These are phyloP conservation scores for Fusarium praegraminearum DNA, from an alignment of 2,329 filamentous ascomycete genomes.

Conservation along the genomic window DNA sequence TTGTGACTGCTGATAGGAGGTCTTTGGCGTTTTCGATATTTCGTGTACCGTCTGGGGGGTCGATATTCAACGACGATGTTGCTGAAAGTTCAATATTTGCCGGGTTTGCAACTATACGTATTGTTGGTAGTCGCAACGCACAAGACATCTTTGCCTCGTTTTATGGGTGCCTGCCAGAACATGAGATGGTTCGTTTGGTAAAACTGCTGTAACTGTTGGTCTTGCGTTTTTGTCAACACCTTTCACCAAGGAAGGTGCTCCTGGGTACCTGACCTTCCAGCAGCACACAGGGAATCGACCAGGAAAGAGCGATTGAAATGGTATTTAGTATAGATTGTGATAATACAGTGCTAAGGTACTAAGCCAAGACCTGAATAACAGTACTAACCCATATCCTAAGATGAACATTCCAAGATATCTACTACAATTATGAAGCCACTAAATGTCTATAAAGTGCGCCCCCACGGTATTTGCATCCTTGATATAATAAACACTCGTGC, in stretches of 20 bases:
- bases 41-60: constrained; percentile 35
- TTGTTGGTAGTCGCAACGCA: constrained; percentile 43
- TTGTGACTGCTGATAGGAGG: constrained; percentile 39
- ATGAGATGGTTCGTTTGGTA: too few relatives aligned
- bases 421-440: constrained; percentile 29
- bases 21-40: constrained; percentile 38
- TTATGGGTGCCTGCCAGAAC: background rate
- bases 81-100: constrained; percentile 45
- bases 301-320: background rate
- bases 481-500: constrained; percentile 21
- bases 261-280: background rate
- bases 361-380: background rate
- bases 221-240: background rate
- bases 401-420: constrained; percentile 31
- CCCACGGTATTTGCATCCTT: constrained; percentile 23
- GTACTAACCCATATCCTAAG: constrained; percentile 3
- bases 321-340: background rate
- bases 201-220: background rate
- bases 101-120: constrained; percentile 41
- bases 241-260: constrained; percentile 1
- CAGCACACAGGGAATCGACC: background rate
- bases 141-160: constrained; percentile 13
- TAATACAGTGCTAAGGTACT: background rate
- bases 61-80: constrained; percentile 46
- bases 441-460: constrained; percentile 43